Evolutionary conservation across 257 asterid species (phyloP), one percentile per base, ranked within the genome.

Genomic region (Ocimum tenuiflorum): DNA sequence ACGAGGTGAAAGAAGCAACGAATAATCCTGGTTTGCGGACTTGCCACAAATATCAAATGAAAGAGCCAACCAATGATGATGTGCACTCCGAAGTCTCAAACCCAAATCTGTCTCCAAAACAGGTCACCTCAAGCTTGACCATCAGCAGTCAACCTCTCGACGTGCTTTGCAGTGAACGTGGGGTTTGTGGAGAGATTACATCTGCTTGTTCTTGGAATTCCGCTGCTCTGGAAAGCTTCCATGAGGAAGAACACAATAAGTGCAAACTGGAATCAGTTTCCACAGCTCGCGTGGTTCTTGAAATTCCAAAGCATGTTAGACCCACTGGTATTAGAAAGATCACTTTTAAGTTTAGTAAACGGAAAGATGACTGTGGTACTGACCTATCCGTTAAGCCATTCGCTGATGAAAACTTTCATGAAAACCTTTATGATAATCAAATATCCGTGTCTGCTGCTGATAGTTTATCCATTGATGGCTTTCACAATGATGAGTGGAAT

Each of bases 301-400:
- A 94, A 81, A 94, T 94, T 70, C 99, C 99, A 56, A 81, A 94
- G 86, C 87, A 94, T 68, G 75, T 82, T 48, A 80, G 95, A 75
- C 95, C 94, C 64, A 85, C 97, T 60, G 99, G 97, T 70, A 81
- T 94, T 73, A 80, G 95, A 82, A 94, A 94, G 84, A 88, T 94
- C 60, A 90, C 91, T 48, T 85, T 94, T 72, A 94, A 88, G 80
- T 94, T 94, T 58, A 90, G 96, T 75, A 90, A 94, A 79, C 79
- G 84, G 74, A 86, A 83, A 81, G 91, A 81, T 64, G 88, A 79
- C 56, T 58, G 52, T 68, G 77, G 52, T 62, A 55, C 71, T 33
- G 60, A 65, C 15, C 48, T 65, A 31, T 75, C 83, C 38, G 69
- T 68, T 70, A 78, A 75, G 57, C 83, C 86, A 55, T 43, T 73